A percentile compares a stretch with the other conserved stretches of the same genome.
These are phyloP conservation scores for Trypanosoma scelopori DNA, from an alignment of 208 protist species.

Conservation along the genomic window DNA sequence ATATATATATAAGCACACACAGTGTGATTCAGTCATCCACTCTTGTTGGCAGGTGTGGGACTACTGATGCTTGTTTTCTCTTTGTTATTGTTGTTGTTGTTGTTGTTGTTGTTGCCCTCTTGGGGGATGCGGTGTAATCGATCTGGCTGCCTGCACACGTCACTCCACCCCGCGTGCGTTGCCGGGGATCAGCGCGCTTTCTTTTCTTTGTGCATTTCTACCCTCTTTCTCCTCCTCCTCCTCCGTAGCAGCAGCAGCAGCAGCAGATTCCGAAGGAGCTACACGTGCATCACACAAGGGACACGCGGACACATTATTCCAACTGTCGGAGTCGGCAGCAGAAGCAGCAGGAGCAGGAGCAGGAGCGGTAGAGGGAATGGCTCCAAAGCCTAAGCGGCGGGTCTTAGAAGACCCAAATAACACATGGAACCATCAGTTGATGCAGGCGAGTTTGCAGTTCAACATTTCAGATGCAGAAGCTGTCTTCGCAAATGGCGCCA, in stretches of 20 bases:
- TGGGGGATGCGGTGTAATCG: too few relatives aligned
- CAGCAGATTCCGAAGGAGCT: background rate
- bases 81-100: too few relatives aligned
- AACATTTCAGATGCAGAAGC: constrained; percentile 36
- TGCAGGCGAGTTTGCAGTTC: constrained; percentile 56
- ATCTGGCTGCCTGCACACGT: too few relatives aligned
- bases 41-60: too few relatives aligned
- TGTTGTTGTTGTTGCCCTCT: background rate
- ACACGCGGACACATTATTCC: background rate
- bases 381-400: constrained; percentile 34
- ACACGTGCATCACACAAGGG: background rate
- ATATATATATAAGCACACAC: too few relatives aligned
- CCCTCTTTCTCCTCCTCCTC: background rate
- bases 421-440: constrained; percentile 83
- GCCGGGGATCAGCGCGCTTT: too few relatives aligned
- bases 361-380: constrained; percentile 13
- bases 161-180: too few relatives aligned
- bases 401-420: constrained; percentile 74
- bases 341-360: too few relatives aligned
- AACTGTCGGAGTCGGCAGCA: background rate
- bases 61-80: too few relatives aligned
- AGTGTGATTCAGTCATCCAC: too few relatives aligned
- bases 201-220: too few relatives aligned
- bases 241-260: background rate
- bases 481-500: constrained; percentile 58